phyloP scores from a whole-genome alignment of 345 rosid genomes.

The Eucalyptus viminalis region DNA sequence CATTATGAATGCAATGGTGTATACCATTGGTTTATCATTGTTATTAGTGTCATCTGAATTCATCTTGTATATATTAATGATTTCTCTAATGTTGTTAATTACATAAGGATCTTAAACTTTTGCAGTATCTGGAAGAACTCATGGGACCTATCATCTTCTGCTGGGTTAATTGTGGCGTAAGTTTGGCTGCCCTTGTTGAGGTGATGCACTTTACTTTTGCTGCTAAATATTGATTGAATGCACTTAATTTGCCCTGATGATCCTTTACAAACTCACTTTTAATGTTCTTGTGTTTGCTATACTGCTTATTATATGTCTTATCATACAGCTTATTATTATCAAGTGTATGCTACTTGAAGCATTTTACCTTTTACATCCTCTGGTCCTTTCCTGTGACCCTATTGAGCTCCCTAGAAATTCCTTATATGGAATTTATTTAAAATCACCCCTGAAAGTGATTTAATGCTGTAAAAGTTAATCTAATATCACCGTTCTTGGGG shows the following conservation, averaged over 20 bases:
- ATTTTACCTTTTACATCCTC: not conserved
- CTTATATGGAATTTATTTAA: not conserved
- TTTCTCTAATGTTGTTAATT: not conserved
- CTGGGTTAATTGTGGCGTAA: slow-evolving; percentile 88
- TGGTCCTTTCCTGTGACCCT: not conserved
- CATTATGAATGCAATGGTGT: not conserved
- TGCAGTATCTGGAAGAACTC: slow-evolving; percentile 88
- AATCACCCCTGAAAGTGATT: not conserved
- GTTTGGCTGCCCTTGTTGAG: slow-evolving; percentile 81
- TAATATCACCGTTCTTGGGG: not conserved
- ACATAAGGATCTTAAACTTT: not conserved
- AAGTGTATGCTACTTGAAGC: not conserved
- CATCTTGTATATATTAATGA: not conserved
- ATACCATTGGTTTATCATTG: not conserved
- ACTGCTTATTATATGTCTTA: not conserved
- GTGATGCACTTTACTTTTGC: slow-evolving; percentile 20
- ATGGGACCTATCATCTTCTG: slow-evolving; percentile 66
- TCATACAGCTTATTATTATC: not conserved
- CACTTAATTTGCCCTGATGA: not conserved
- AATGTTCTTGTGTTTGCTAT: not conserved
- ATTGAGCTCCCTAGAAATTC: not conserved
- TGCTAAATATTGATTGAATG: not conserved
- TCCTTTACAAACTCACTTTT: not conserved
- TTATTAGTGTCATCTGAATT: not conserved
- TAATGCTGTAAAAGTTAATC: not conserved